Base-by-base conservation (phyloP, 345 rosid species). In the Brassica nigra region DNA sequence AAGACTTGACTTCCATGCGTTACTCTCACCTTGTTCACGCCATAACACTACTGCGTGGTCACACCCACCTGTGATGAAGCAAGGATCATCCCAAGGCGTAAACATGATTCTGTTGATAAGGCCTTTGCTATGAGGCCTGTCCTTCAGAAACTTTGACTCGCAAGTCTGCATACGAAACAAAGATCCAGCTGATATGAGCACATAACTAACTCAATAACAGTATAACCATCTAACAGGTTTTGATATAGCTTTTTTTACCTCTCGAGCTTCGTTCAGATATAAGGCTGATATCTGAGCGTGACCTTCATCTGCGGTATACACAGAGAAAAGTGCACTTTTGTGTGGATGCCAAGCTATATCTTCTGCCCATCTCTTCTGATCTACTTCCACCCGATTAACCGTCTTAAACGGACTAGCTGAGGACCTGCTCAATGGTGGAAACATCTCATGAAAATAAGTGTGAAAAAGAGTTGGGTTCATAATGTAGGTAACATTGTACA, bases 311-410 rank as follows among this genome's bases (percentile, higher is more conserved):
- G 80, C 80, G 39, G 77, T 71, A 76, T 81, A 76, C 28, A 71
- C 84, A 7, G 80, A 81, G 70, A 81, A 81, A 59, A 81, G 80
- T 44, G 80, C 58, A 81, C 70, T 76, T 64, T 76, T 71, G 65
- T 81, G 77, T 31, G 84, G 80, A 76, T 81, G 84, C 84, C 84
- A 81, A 66, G 84, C 80, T 66, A 81, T 76, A 81, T 81, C 84
- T 71, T 81, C 84, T 65, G 84, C 77, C 84, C 84, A 81, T 81
- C 68, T 76, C 65, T 33, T 81, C 61, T 81, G 84, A 67, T 81
- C 77, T 42, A 66, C 8, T 2, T 36, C 69, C 20, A 80, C 68
- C 34, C 70, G 70, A 37, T 76, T 76, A 72, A 81, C 70, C 1
- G 77, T 71, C 70, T 71, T 76, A 44, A 66, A 71, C 28, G 61